Evolutionary conservation across 176 grass and related monocot species (phyloP), one percentile per base, ranked within the genome.

Genomic region (Aegilops umbellulata): DNA sequence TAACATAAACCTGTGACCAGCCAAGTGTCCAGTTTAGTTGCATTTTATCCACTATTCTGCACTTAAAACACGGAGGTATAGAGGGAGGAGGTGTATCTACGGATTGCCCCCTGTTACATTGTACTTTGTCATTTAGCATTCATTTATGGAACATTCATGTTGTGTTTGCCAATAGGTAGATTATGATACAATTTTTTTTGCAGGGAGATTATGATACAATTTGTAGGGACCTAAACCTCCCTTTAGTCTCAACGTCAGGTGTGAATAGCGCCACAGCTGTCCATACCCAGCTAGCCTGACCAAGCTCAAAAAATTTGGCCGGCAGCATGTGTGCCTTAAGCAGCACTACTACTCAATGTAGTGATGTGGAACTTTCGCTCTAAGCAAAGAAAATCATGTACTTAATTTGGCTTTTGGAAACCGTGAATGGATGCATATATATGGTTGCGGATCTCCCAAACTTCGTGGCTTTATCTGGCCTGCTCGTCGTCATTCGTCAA

Each of bases 231-330:
- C 44, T 34, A 72, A 80, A 87, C 42, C 34, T 25, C 36, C 34
- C 39, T 36, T 51, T 90, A 35, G 57, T 60, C 72, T 65, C 83
- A 29, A 73, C 3, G 46, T 74, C 46, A 84, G 25, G 85, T 87
- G 85, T 84, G 89, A 84, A 91, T 49, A 75, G 46, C 85, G 22
- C 75, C 35, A n/a, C 10, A 15, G 15, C 16, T 74, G 57, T 67
- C 34, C 80, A 53, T 11, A 65, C 58, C 63, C 15, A 42, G 0
- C 11, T 46, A 74, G 66, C 27, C 82, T 47, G 85, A 84, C 85
- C n/a, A 20, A 79, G 68, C 81, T 80, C 85, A 80, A 73, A 85
- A 80, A 41, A 76, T 84, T 91, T 80, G 89, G 89, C 85, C 1
- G 2, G 64, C 81, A 7, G n/a, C 80, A 84, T 87, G 74, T 80